Conservation (phyloP, 306 rosid species). For the Argentina anserina region DNA sequence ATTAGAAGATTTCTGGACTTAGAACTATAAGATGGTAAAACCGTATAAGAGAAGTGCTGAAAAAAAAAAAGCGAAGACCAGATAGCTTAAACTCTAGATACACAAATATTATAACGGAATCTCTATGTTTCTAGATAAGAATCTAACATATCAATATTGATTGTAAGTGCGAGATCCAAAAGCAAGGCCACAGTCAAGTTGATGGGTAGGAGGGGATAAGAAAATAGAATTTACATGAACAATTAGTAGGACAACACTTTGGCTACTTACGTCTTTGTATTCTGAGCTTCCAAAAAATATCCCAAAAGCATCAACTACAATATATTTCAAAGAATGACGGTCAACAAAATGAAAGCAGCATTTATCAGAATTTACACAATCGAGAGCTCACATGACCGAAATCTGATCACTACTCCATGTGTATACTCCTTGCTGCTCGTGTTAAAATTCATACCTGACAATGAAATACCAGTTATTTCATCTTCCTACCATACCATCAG, state of each 20-base stretch:
- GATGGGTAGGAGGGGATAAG: background rate
- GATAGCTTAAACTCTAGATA: background rate
- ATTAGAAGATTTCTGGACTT: background rate
- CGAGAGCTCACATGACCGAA: slow-evolving; percentile 69
- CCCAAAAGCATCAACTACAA: slow-evolving; percentile 70
- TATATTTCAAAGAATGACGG: slow-evolving; percentile 28
- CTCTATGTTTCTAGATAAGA: background rate
- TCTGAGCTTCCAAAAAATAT: slow-evolving; percentile 63
- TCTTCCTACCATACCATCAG: background rate
- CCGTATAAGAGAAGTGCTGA: background rate
- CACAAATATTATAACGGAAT: background rate
- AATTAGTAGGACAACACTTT: slow-evolving; percentile 11
- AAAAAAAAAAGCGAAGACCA: background rate
- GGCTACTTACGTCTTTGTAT: slow-evolving; percentile 71
- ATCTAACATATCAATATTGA: background rate
- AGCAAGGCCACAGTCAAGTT: background rate
- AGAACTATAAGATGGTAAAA: background rate
- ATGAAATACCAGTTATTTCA: slow-evolving; percentile 16
- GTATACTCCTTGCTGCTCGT: slow-evolving; percentile 61
- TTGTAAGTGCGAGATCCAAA: background rate
- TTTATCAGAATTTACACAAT: slow-evolving; percentile 18
- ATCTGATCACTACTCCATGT: slow-evolving; percentile 69
- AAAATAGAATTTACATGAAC: slow-evolving; percentile 3
- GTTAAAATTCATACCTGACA: slow-evolving; percentile 65
- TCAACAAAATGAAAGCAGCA: slow-evolving; percentile 29